Base-by-base conservation (phyloP, 257 asterid genomes). In the Hygrophila difformis region DNA sequence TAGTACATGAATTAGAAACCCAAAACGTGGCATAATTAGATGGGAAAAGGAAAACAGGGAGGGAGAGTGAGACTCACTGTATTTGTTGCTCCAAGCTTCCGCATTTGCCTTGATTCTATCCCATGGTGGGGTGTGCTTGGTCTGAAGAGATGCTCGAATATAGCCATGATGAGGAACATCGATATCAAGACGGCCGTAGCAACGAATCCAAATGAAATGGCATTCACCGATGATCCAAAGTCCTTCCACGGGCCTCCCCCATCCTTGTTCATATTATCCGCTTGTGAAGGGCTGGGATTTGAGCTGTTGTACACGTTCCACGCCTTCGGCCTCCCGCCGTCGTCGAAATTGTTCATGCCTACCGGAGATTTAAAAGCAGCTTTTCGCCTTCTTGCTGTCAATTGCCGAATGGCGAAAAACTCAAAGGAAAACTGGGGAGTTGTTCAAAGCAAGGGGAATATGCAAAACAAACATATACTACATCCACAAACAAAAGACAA, bases 161-260 rank as follows among this genome's bases (percentile, higher is more conserved):
- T 73, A 13, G 94, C 97, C 94, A 87, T 87, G 46, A 82, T 74
- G 26, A 86, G 74, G 48, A 82, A 86, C 96, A 86, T 82, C 0
- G 92, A 79, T 22, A 86, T 57, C 75, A 86, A 65, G 64, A 75
- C 61, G 20, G 94, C 89, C 5, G 97, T 87, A 0, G 94, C 97
- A 1, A 87, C 91, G 31, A 87, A 80, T 8, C 97, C 97, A 40
- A 83, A 87, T 16, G 79, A 80, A 67, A 87, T 64, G 51, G 94
- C 93, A 39, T 75, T 73, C 87, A 84, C 80, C 14, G 97, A 87
- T 40, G 93, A 55, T 3, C 86, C 94, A 4, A 70, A 70, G 55
- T 74, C 75, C 44, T 68, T 77, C 91, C 82, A 75, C 37, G 75
- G 68, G 41, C 76, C 75, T 26, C 8, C 31, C 2, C 8, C 5